Base-by-base conservation (phyloP, 2,329 filamentous ascomycete species). In the Apiospora koreana region DNA sequence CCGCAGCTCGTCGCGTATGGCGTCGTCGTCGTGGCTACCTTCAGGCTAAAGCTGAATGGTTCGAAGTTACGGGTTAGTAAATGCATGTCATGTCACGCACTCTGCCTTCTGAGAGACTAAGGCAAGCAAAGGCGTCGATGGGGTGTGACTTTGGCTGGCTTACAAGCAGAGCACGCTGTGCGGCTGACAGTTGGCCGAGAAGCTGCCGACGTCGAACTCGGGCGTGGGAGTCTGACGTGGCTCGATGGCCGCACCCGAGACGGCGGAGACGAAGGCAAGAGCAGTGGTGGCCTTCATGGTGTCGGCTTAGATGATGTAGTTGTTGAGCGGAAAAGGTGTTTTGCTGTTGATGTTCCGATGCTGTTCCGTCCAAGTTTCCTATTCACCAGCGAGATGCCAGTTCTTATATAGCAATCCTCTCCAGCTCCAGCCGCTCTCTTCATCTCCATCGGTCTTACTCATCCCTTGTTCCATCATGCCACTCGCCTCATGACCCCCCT, bases 101-200 rank as follows among this genome's bases (percentile, higher is more conserved):
- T 14, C 43, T n/a, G 43, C n/a, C 43, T 21, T 46, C 10, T 43
- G 41, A 16, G 41, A 3, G 7, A 28, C 9, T 1, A 6, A 7
- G 25, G 25, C 1, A 31, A 16, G 18, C 14, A 25, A 35, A 3
- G 43, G 25, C 16, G 25, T 31, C 8, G 43, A 8, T n/a, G 43
- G 6, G 25, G 8, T 23, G 8, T 8, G 21, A 5, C 16, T 14
- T 14, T 16, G 42, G 35, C 12, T 8, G 38, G 25, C 66, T 68
- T 28, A 68, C 66, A 68, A 68, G 45, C 66, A 68, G 43, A 41
- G 43, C 66, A 48, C 45, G n/a, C 66, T 48, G n/a, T 68, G 66
- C 18, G 66, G 66, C 45, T 54, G 45, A 45, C 66, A 68, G 45
- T 14, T 68, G 43, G 66, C 66, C 43, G 66, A 25, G 35, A 68